Evolutionary conservation across 2,329 filamentous ascomycete species (phyloP).

Genomic region (Chaetomiaceae sp.): DNA sequence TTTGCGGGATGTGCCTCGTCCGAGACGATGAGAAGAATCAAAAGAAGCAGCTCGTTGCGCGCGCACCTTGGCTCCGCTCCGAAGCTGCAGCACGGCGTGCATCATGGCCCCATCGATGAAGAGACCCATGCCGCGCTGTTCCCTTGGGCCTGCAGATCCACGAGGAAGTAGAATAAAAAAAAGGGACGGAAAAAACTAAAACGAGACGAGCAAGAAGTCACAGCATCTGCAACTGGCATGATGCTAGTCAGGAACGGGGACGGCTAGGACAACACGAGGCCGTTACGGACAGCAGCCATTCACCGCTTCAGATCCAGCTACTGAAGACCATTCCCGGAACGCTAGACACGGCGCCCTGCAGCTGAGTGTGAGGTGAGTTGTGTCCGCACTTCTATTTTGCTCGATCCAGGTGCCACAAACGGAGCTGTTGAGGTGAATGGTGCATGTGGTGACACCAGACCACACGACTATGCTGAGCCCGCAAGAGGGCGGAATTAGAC

Average conservation of each 20-base stretch:
- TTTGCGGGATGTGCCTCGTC: constrained; percentile 8
- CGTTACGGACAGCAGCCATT: constrained; percentile 10
- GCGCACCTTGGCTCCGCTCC: background rate
- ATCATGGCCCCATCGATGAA: constrained; percentile 9
- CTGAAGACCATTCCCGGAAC: constrained; percentile 16
- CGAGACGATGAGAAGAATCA: constrained; percentile 5
- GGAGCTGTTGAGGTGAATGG: background rate
- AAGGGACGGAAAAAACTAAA: constrained; percentile 12
- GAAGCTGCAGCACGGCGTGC: constrained; percentile 13
- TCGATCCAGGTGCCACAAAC: constrained; percentile 15
- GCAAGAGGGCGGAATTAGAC: no score
- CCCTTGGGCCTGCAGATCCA: constrained; percentile 3
- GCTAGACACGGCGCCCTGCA: constrained; percentile 21
- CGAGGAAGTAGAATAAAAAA: background rate
- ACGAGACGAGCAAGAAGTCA: background rate
- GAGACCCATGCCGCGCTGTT: background rate
- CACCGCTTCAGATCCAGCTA: constrained; percentile 15
- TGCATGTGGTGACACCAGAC: background rate
- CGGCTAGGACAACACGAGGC: constrained; percentile 20
- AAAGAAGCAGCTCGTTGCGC: constrained; percentile 11
- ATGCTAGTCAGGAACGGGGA: constrained; percentile 14
- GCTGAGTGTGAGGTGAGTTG: constrained; percentile 14
- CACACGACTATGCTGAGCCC: no score
- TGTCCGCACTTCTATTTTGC: constrained; percentile 15
- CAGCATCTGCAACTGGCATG: constrained; percentile 10